Base-by-base conservation (phyloP, 139 green algal genomes). In the Helicosporidium sp. region DNA sequence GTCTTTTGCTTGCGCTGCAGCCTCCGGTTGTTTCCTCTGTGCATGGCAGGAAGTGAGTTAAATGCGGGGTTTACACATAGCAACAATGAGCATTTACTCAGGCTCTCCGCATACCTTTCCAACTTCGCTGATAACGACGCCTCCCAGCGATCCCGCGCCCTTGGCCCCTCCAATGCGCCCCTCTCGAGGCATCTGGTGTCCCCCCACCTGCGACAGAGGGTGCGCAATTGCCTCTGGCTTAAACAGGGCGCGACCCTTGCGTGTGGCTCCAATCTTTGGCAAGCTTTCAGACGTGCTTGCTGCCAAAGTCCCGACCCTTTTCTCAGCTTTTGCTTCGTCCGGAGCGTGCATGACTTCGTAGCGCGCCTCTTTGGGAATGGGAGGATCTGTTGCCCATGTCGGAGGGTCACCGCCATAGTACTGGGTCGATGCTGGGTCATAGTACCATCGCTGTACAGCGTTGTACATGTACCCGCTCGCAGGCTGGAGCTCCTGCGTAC, bases 321-420 rank as follows among this genome's bases (percentile, higher is more conserved):
- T n/a, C n/a, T n/a, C n/a, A n/a, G n/a, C n/a, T n/a, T n/a, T n/a
- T n/a, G n/a, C n/a, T n/a, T n/a, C n/a, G n/a, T n/a, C n/a, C n/a
- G n/a, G n/a, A n/a, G 20, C 28, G 18, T 43, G 23, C 45, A 62
- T 56, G 4, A 46, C 40, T 23, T 56, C 56, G 37, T 51, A 81
- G 7, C 54, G 48, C 8, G 76, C 66, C 19, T 56, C 64, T 7
- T 44, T 37, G 20, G 74, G 74, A 0, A 85, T 60, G 19, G 51
- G 31, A 6, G 76, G 77, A 0, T 41, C 17, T 7, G 54, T 41
- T 18, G 70, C 74, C 78, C 78, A 88, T 1, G 56, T 55, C 8
- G 65, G 50, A 2, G 76, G 76, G 2, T 85, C 72, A 0, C 78
- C 78, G 7, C 78, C 78, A 52, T 84, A 88, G 50, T 88, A 88